Evolutionary conservation across 2,329 filamentous ascomycete species (phyloP), one percentile per base, ranked within the genome.

Genomic region (Colletotrichum magnum): DNA sequence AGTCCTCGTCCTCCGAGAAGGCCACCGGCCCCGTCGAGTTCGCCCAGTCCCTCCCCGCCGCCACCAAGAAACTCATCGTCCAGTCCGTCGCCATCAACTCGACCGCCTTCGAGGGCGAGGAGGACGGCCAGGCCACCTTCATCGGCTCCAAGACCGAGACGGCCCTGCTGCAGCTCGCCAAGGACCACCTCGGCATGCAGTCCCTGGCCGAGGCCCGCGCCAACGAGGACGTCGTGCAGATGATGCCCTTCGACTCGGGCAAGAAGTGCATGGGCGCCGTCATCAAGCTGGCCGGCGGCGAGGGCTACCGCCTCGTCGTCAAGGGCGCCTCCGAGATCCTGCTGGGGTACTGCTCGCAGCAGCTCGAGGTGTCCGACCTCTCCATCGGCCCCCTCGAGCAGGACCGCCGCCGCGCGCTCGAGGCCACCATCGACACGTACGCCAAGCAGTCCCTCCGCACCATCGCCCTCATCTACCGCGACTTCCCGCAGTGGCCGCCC

Each of bases 401-500:
- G 2, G 36, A 41, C 2, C 68, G 90, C 71, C 84, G 86, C 39
- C 83, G 89, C 52, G 84, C 83, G 1, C 79, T 91, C 43, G 83
- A 84, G 60, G 75, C 81, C 41, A 79, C 88, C 64, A 92, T 92
- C 72, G 85, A 87, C 60, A 82, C 84, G 5, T 91, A 90, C 73
- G 89, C 89, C 15, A 83, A 83, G 24, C 82, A 87, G 45, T 93
- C 92, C n/a, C 86, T 95, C 13, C 89, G 93, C 56, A 94, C 92
- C 0, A 94, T 95, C 62, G 92, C 89, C 18, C 85, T 95, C 71
- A 86, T 93, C 5, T 94, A 93, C 79, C 87, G 88, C 53, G 93
- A 96, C 72, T 94, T 93, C 68, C 86, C 90, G 32, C 84, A 83
- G 67, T 93, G 90, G 87, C 92, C 93, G 28, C 91, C 85, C 18